phyloP scores from a whole-genome alignment of 306 rosid genomes.

The Casuarina glauca region DNA sequence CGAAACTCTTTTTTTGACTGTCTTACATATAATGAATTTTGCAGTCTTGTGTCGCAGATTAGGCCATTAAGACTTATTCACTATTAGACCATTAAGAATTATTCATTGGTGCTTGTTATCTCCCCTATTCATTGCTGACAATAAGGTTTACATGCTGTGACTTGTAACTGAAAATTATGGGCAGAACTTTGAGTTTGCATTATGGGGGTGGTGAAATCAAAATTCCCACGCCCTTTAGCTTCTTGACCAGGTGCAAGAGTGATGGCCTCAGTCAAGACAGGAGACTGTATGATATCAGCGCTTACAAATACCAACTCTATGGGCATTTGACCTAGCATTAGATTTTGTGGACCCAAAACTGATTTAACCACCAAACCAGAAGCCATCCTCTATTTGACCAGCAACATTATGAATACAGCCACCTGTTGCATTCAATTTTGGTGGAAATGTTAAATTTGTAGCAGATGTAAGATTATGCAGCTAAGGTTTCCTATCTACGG shows the following conservation, averaged over 20 bases:
- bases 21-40: no score
- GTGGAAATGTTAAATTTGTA: constrained; percentile 26
- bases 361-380: constrained; percentile 41
- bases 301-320: constrained; percentile 29
- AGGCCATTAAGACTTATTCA: no score
- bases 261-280: constrained; percentile 38
- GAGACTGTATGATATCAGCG: constrained; percentile 22
- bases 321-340: constrained; percentile 33
- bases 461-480: constrained; percentile 23
- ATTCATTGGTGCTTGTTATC: not conserved
- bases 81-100: no score
- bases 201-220: constrained; percentile 31
- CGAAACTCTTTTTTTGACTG: no score
- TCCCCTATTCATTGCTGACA: constrained; percentile 54
- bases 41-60: no score
- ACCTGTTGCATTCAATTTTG: constrained; percentile 14
- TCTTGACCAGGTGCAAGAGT: constrained; percentile 49
- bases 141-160: constrained; percentile 24
- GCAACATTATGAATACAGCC: constrained; percentile 38
- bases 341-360: constrained; percentile 6
- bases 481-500: constrained; percentile 60
- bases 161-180: constrained; percentile 44
- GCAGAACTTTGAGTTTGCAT: constrained; percentile 41
- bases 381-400: constrained; percentile 44
- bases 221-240: constrained; percentile 41